phyloP scores from a whole-genome alignment of 345 rosid genomes.

The Populus euphratica region DNA sequence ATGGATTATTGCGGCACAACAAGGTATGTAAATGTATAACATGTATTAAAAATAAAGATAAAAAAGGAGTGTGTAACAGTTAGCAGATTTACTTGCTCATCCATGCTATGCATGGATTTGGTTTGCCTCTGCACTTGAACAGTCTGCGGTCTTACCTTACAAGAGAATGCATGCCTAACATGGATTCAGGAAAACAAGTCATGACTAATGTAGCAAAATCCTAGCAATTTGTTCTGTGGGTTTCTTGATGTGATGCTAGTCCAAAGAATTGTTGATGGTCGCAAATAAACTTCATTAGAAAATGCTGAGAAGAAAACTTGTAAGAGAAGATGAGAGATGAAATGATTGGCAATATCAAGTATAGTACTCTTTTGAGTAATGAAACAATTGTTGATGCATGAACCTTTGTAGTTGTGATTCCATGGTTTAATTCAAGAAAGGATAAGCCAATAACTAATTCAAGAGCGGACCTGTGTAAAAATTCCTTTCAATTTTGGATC shows the following conservation, averaged over 20 bases:
- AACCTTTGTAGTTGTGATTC: background rate
- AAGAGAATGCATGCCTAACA: background rate
- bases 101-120: background rate
- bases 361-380: background rate
- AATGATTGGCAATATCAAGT: background rate
- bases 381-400: background rate
- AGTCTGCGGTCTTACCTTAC: too few relatives aligned
- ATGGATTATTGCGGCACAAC: constrained; percentile 97
- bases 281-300: background rate
- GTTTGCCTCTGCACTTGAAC: background rate
- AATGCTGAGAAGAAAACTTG: background rate
- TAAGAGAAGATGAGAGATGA: background rate
- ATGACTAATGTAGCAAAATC: background rate
- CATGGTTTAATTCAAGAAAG: background rate
- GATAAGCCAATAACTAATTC: background rate
- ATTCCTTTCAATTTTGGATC: background rate
- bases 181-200: background rate
- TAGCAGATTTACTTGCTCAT: background rate
- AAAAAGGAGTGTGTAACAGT: background rate
- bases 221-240: too few relatives aligned
- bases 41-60: background rate
- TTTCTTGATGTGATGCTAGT: background rate
- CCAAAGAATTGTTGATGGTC: background rate
- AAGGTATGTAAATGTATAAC: constrained; percentile 46
- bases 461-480: background rate